Evolutionary conservation across 306 rosid genomes (phyloP), one percentile per base, ranked within the genome.

Genomic region (Psophocarpus tetragonolobus): DNA sequence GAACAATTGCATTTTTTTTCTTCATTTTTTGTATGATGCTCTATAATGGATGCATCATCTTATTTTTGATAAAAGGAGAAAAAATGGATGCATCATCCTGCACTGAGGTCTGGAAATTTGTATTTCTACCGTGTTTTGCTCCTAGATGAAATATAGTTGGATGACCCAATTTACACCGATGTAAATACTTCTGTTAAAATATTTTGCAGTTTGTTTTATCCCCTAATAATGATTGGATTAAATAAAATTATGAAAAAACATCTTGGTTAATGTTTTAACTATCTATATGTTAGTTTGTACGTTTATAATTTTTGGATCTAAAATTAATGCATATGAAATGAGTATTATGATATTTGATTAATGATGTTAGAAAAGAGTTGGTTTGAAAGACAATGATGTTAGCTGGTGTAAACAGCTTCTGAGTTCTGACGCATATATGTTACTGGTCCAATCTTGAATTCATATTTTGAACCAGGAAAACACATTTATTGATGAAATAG

Each of bases 1-100:
- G 81, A 77, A 80, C 54, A 76, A 60, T 11, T 69, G 68, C 66
- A 80, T 26, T 76, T 51, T 79, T 77, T 68, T 80, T 82, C 68
- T 79, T 47, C 53, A 73, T 83, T 83, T 82, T 85, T 71, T 83
- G 80, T 65, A 76, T 82, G 87, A 87, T 86, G 87, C 87, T 77
- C 62, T 83, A 11, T 26, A 32, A 33, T 33, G 71, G 83, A 79
- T 18, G 83, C 83, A 79, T 79, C 83, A 79, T 71, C 73, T 60
- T 71, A 79, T 70, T 69, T 73, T 78, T 78, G 15, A 41, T 58
- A 44, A 78, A 79, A 50, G 58, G 32, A 57, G 29, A 24, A 21
- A 60, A 81, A 60, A 57, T 53, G n/a, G 80, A 77, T 77, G 90
- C 90, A 83, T 77, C 85, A 72, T 80, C 35, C 83, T 48, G 67